Percentiles rank a stretch among this genome's conserved stretches.
Evolutionary conservation across 176 grass and related monocot genomes (phyloP).

Genomic region (Triticum monococcum): DNA sequence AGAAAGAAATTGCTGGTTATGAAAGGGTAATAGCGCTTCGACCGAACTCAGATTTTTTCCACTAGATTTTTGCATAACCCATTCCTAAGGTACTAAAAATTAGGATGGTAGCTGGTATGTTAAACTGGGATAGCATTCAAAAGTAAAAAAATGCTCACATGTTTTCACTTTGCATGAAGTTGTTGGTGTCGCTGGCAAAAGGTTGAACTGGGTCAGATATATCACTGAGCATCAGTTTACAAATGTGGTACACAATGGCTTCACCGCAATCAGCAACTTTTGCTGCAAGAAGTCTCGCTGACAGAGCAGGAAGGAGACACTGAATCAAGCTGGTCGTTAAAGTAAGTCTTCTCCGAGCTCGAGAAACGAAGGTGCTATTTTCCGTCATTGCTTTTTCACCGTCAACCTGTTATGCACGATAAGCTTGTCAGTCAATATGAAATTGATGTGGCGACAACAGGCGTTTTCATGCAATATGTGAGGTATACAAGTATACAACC

Average conservation of each 20-base stretch:
- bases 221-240: constrained; percentile 26
- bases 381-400: background rate
- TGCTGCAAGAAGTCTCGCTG: constrained; percentile 36
- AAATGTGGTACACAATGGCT: constrained; percentile 43
- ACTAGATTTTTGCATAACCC: constrained; percentile 15
- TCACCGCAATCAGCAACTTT: constrained; percentile 13
- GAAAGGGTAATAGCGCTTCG: background rate
- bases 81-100: background rate
- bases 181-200: background rate
- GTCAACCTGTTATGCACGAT: constrained; percentile 38
- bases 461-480: background rate
- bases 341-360: constrained; percentile 37
- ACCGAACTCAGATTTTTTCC: background rate
- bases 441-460: constrained; percentile 10
- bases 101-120: background rate
- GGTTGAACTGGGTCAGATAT: background rate
- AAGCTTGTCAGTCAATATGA: constrained; percentile 37
- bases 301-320: constrained; percentile 42
- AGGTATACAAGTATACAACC: constrained; percentile 31
- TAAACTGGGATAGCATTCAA: background rate
- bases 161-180: background rate
- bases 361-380: constrained; percentile 6
- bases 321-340: constrained; percentile 43
- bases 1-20: constrained; percentile 2
- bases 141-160: constrained; percentile 22